Evolutionary conservation across 768 basidiomycete genomes (phyloP), one percentile per base, ranked within the genome.

Genomic region (Melanogaster broomeanus): DNA sequence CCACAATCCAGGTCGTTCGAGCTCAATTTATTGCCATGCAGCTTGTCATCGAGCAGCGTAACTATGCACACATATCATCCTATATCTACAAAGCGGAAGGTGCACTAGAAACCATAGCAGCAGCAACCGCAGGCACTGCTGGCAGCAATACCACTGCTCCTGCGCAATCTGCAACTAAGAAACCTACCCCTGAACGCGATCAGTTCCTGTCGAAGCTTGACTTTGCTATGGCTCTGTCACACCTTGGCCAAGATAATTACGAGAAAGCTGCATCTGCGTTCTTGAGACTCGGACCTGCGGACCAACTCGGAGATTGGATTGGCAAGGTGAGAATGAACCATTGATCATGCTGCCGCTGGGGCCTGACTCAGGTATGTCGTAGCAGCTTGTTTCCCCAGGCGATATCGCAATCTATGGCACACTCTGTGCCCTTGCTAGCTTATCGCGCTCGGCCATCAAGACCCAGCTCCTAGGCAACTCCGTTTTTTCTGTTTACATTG

Each of bases 71-170:
- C 61, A 80, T 97, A 31, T 79, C 88, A 8, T 93, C 90, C n/a
- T 95, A 97, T 64, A 84, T 97, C 25, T 92, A 88, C 81, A 97
- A 97, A 70, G 93, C 93, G n/a, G 94, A 97, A 53, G 86, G 91
- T 0, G 89, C 92, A 0, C 76, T 97, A 22, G 93, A 96, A 35
- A 82, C 83, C 3, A 69, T 80, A 1, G 57, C 72, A 8, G 60
- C 73, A 6, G 57, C 67, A 2, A 69, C 72, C 2, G 64, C 74
- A 13, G 58, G 68, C 10, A 56, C 69, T 16, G 54, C 57, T 24
- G 66, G 64, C 19, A 45, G 62, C 13, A 55, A 59, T 10, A 58
- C 53, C 6, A 15, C 50, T 0, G 3, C 39, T n/a, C 34, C 59
- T 5, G 45, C 61, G 2, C 61, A 66, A 10, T 18, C 60, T 7